Conservation (phyloP, 129 eudicot species). For the Deinandra increscens region DNA sequence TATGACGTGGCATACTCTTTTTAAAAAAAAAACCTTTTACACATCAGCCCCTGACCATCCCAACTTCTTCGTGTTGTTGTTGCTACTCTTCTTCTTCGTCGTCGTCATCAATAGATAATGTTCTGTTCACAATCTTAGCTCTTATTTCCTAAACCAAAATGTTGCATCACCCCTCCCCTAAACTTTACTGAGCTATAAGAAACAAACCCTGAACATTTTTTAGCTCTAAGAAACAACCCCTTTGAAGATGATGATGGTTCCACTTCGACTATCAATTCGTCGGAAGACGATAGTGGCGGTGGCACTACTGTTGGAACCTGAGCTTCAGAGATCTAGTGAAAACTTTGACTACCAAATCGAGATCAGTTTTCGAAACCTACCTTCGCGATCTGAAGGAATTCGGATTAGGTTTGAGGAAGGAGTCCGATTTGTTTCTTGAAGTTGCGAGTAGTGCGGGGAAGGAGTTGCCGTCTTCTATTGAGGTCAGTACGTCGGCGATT, state of each 20-base stretch:
- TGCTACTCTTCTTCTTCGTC: too few relatives aligned
- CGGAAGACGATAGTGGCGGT: conserved; percentile 19
- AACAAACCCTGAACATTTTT: too few relatives aligned
- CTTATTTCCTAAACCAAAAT: too few relatives aligned
- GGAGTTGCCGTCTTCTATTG: conserved; percentile 75
- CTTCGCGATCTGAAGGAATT: conserved; percentile 82
- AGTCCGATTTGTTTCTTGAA: conserved; percentile 62
- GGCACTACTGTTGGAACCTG: conserved; percentile 31
- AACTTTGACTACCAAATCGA: conserved; percentile 56
- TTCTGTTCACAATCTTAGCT: too few relatives aligned
- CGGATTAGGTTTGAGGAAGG: conserved; percentile 61
- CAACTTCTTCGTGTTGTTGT: too few relatives aligned
- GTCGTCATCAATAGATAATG: too few relatives aligned
- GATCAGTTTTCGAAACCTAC: conserved; percentile 72
- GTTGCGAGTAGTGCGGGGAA: conserved; percentile 78
- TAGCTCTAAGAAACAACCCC: too few relatives aligned
- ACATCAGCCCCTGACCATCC: too few relatives aligned
- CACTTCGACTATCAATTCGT: conserved; percentile 24
- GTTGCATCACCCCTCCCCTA: too few relatives aligned
- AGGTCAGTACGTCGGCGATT: conserved; percentile 64
- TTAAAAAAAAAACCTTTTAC: too few relatives aligned
- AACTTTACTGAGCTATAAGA: too few relatives aligned
- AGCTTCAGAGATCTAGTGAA: conserved; percentile 69
- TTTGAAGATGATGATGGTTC: conserved; percentile 27
- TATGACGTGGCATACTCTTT: too few relatives aligned